Conservation (phyloP, 2,329 filamentous ascomycete genomes). For the Amauroascus niger region DNA sequence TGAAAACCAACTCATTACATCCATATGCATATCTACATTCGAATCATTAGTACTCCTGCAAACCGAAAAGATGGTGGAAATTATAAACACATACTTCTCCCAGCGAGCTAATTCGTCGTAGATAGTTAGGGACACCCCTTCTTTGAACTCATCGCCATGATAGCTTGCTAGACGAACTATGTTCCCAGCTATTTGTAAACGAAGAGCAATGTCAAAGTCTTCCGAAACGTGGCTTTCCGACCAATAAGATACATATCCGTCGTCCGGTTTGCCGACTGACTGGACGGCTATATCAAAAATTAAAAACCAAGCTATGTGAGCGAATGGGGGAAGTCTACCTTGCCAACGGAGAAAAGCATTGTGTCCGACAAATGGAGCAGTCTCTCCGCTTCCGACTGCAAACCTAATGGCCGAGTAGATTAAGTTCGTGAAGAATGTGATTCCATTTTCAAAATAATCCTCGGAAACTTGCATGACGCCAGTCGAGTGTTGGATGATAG, state of each 20-base stretch:
- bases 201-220: slow-evolving; percentile 66
- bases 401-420: slow-evolving; percentile 66
- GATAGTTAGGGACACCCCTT: slow-evolving; percentile 73
- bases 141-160: slow-evolving; percentile 60
- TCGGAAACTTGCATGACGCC: slow-evolving; percentile 68
- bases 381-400: slow-evolving; percentile 60
- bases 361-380: slow-evolving; percentile 67
- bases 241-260: slow-evolving; percentile 59
- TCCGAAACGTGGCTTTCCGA: slow-evolving; percentile 67
- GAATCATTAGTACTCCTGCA: slow-evolving; percentile 2
- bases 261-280: slow-evolving; percentile 47
- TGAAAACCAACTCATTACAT: slow-evolving; percentile 72
- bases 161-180: slow-evolving; percentile 60
- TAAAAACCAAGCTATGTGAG: not conserved
- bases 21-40: slow-evolving; percentile 51
- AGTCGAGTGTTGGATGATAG: slow-evolving; percentile 61
- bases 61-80: not conserved
- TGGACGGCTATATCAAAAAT: slow-evolving; percentile 44
- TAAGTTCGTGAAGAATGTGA: slow-evolving; percentile 70
- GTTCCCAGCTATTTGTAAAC: slow-evolving; percentile 59
- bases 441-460: slow-evolving; percentile 65
- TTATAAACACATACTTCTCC: slow-evolving; percentile 60
- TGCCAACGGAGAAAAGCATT: slow-evolving; percentile 65
- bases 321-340: slow-evolving; percentile 6
- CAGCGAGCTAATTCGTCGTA: slow-evolving; percentile 76